Evolutionary conservation across 495 filamentous ascomycete species (phyloP).

Genomic region (Aspergillus conjunctus): DNA sequence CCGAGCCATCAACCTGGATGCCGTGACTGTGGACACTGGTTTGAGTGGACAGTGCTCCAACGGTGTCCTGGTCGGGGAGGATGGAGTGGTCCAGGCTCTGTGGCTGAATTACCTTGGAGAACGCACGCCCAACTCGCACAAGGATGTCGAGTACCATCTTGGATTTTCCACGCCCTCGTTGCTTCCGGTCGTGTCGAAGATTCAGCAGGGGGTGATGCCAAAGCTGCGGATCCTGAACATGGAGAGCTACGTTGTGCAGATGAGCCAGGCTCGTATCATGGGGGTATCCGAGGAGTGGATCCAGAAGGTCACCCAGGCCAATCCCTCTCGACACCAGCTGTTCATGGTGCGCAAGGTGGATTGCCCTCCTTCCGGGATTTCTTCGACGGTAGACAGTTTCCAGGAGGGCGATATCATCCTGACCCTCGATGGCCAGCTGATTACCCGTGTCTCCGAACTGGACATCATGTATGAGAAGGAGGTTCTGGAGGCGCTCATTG

Average conservation of each 20-base stretch:
- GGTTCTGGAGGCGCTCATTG: slow-evolving; percentile 76
- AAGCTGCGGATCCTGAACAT: slow-evolving; percentile 87
- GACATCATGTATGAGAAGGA: slow-evolving; percentile 96
- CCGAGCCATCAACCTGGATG: slow-evolving; percentile 93
- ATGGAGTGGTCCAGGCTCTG: slow-evolving; percentile 89
- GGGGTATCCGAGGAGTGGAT: slow-evolving; percentile 97
- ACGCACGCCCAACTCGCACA: slow-evolving; percentile 70
- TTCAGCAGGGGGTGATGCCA: slow-evolving; percentile 76
- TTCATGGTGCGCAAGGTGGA: slow-evolving; percentile 98
- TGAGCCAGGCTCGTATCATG: slow-evolving; percentile 98
- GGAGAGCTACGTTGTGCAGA: slow-evolving; percentile 92
- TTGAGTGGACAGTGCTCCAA: slow-evolving; percentile 92
- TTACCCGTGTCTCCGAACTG: slow-evolving; percentile 88
- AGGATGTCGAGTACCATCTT: slow-evolving; percentile 96
- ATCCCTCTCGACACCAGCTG: slow-evolving; percentile 88
- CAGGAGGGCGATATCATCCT: slow-evolving; percentile 93
- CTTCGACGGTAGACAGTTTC: slow-evolving; percentile 49
- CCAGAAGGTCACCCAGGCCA: slow-evolving; percentile 77
- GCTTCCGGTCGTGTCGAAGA: slow-evolving; percentile 79
- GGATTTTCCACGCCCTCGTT: slow-evolving; percentile 87
- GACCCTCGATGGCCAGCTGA: slow-evolving; percentile 84
- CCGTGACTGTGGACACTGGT: slow-evolving; percentile 93
- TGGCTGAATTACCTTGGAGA: slow-evolving; percentile 98
- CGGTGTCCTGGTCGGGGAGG: slow-evolving; percentile 85
- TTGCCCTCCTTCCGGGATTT: slow-evolving; percentile 57